These are phyloP conservation scores for Cicer bijugum DNA, from an alignment of 306 rosid species.

Conservation along the genomic window DNA sequence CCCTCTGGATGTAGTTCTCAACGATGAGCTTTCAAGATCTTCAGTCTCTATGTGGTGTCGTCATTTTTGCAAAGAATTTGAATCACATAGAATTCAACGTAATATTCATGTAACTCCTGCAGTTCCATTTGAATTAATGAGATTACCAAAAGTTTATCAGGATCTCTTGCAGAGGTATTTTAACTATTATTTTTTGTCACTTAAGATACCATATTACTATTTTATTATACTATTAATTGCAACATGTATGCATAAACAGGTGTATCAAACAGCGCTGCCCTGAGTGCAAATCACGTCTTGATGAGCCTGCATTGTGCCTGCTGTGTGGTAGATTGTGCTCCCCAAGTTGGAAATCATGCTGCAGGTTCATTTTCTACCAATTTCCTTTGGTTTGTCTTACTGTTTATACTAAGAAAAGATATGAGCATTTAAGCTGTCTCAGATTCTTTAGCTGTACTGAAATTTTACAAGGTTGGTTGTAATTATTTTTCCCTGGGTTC, in stretches of 20 bases:
- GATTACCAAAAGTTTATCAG: slow-evolving; percentile 81
- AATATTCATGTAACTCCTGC: slow-evolving; percentile 70
- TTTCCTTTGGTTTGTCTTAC: not conserved
- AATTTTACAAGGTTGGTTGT: not conserved
- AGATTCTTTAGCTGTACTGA: slow-evolving; percentile 7
- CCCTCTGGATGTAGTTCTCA: slow-evolving; percentile 68
- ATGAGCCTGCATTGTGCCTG: slow-evolving; percentile 91
- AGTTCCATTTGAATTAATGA: slow-evolving; percentile 86
- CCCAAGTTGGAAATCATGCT: slow-evolving; percentile 89
- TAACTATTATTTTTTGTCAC: slow-evolving; percentile 15
- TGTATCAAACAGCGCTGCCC: slow-evolving; percentile 79
- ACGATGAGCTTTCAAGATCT: slow-evolving; percentile 66
- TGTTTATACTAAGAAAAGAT: slow-evolving; percentile 28
- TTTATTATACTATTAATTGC: slow-evolving; percentile 8
- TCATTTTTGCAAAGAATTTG: slow-evolving; percentile 74
- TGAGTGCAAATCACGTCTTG: slow-evolving; percentile 65
- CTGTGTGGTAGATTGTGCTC: slow-evolving; percentile 91
- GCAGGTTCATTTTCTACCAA: slow-evolving; percentile 69
- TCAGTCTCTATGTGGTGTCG: slow-evolving; percentile 67
- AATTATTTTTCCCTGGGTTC: slow-evolving; percentile 11
- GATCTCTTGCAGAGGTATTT: slow-evolving; percentile 90
- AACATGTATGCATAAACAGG: slow-evolving; percentile 53
- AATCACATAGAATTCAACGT: slow-evolving; percentile 46
- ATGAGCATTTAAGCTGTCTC: slow-evolving; percentile 17
- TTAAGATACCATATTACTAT: not conserved